Base-by-base conservation (phyloP, 768 basidiomycete genomes). In the Suillus cothurnatus region DNA sequence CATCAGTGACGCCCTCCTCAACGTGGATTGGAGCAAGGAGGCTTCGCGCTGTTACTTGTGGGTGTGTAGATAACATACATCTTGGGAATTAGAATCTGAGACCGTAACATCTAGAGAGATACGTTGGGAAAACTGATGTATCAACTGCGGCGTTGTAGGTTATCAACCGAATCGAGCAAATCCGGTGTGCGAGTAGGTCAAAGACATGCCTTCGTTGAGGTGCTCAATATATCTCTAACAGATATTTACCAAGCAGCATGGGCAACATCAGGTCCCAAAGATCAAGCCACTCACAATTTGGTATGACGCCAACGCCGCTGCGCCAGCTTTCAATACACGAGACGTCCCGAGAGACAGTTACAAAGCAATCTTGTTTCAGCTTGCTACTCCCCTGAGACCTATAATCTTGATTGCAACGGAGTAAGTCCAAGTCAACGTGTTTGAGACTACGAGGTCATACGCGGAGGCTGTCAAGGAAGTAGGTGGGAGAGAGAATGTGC, bases 131-230 rank as follows among this genome's bases (percentile, higher is more conserved):
- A 75, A 76, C 94, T 36, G 95, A 97, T 71, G 88, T 97, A 68
- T 96, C 67, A 97, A 96, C 73, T 87, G 95, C 58, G 95, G 95
- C 1, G 81, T 88, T 41, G 82, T 85, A 39, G 94, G 94, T 3
- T 97, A 96, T 77, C 95, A 92, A 71, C 90, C 93, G 1, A 87
- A 90, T 38, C 95, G 94, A 94, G 89, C 83, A 6, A 77, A 95
- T 43, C 91, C 92, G 3, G 84, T 94, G 32, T 85, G 95, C 64
- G 84, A 91, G 71, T 9, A 34, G 8, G 34, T 34, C 34, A 34
- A 34, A 34, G 34, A 34, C 34, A 34, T 34, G 34, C 34, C 34
- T 34, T 34, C 11, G 34, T 34, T 34, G 34, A 34, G 34, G 8
- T 34, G 34, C 34, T 34, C 34, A 9, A 9, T 34, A 9, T 1